phyloP scores from a whole-genome alignment of 495 filamentous ascomycete genomes.

The Opeltia flavorubescens region DNA sequence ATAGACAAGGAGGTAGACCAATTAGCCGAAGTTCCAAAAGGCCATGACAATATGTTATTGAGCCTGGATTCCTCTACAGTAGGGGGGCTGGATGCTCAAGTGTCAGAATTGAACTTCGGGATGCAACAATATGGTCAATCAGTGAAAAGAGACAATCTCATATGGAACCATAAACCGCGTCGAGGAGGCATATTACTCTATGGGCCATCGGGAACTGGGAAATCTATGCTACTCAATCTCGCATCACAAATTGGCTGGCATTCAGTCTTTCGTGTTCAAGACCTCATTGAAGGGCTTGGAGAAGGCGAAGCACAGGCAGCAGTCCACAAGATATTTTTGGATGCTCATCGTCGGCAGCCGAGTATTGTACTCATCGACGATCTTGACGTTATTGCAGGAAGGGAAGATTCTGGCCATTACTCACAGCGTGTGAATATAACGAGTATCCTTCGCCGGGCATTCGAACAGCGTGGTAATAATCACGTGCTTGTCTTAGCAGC shows the following conservation, averaged over 20 bases:
- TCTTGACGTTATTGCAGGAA: conserved; percentile 60
- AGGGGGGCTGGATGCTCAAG: not conserved
- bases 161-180: conserved; percentile 27
- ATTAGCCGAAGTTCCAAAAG: conserved; percentile 4
- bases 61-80: conserved; percentile 6
- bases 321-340: conserved; percentile 56
- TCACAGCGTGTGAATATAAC: conserved; percentile 16
- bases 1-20: conserved; percentile 20
- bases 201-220: conserved; percentile 74
- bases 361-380: conserved; percentile 76
- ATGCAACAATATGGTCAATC: conserved; percentile 40
- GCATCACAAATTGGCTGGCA: conserved; percentile 58
- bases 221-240: conserved; percentile 52
- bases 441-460: conserved; percentile 27
- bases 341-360: conserved; percentile 57
- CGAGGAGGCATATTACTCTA: conserved; percentile 57
- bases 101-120: conserved; percentile 22
- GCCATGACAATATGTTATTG: conserved; percentile 16
- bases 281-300: conserved; percentile 34
- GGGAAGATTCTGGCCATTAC: conserved; percentile 28
- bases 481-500: conserved; percentile 59
- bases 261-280: conserved; percentile 45
- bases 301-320: conserved; percentile 30
- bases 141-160: conserved; percentile 24
- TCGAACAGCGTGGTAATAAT: conserved; percentile 28